Base-by-base conservation (phyloP, 495 filamentous ascomycete species). In the Hypoxylon subgilvum region DNA sequence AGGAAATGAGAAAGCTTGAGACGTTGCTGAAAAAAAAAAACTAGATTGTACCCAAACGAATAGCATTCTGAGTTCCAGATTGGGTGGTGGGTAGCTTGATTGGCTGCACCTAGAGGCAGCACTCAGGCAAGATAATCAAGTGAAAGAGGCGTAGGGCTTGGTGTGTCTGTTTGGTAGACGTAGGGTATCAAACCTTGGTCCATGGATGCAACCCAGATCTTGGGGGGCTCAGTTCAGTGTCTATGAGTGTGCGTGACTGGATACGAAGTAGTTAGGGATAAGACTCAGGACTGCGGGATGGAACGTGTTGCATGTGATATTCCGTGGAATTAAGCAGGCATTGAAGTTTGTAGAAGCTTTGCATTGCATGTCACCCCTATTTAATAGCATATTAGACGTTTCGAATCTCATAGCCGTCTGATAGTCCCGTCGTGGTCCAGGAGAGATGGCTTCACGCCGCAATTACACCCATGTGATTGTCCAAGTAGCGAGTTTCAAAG, bases 1-100 rank as follows among this genome's bases (percentile, higher is more conserved):
- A 38, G 54, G 54, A 64, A 58, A 64, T 54, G 44, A 53, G 48
- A 58, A 58, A 63, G 60, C 52, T 56, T 32, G 49, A 57, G 57
- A 57, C 53, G 57, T 49, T 27, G 27, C 31, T n/a, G n/a, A n/a
- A n/a, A n/a, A n/a, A n/a, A 56, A 50, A 64, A 43, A 53, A 4
- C 23, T 65, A 69, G 64, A 69, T 67, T 67, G 67, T 67, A 65
- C 31, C 42, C 47, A 21, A n/a, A 43, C 52, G 28, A 64, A 67
- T 65, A 62, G 60, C 48, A 67, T 64, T 61, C 38, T 50, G 40
- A 44, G 48, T 67, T 52, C 53, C 28, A 35, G 41, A 58, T 14
- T 53, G 28, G 52, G 54, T 36, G 54, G 41, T 22, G 50, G 36
- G 57, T 39, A 21, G 40, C 31, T 41, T 52, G 3, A 25, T 56